Evolutionary conservation across 2,329 filamentous ascomycete species (phyloP).

Genomic region (Sarocladium brachiariae): DNA sequence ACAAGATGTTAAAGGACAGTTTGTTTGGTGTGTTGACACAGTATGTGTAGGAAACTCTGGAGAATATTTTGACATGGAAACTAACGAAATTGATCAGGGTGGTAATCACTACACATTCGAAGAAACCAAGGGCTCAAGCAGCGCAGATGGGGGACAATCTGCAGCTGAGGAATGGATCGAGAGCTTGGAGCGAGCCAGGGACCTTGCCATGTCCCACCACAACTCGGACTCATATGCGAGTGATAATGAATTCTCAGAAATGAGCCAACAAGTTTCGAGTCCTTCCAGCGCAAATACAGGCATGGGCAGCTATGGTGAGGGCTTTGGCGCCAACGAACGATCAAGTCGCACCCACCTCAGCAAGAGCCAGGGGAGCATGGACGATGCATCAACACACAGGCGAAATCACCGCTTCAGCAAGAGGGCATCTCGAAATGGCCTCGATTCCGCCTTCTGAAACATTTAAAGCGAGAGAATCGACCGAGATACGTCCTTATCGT

Average conservation of each 20-base stretch:
- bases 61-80: no score
- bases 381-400: conserved; percentile 42
- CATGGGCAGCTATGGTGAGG: conserved; percentile 42
- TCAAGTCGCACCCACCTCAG: conserved; percentile 50
- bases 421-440: conserved; percentile 87
- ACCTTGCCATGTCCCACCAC: conserved; percentile 72
- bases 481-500: neutral
- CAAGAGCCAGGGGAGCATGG: conserved; percentile 50
- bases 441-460: conserved; percentile 87
- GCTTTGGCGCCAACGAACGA: conserved; percentile 42
- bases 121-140: conserved; percentile 66
- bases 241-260: conserved; percentile 61
- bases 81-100: conserved; percentile 46
- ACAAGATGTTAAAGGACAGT: conserved; percentile 79
- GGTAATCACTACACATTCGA: conserved; percentile 92
- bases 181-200: conserved; percentile 75
- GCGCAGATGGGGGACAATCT: conserved; percentile 54
- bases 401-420: conserved; percentile 71
- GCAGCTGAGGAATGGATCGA: conserved; percentile 90
- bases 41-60: conserved; percentile 51
- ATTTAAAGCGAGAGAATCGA: no score
- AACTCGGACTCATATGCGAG: conserved; percentile 57
- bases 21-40: conserved; percentile 85
- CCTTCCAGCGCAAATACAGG: conserved; percentile 62
- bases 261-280: conserved; percentile 68